Conservation (phyloP, 106 monocot genomes). For the Chionographis japonica region DNA sequence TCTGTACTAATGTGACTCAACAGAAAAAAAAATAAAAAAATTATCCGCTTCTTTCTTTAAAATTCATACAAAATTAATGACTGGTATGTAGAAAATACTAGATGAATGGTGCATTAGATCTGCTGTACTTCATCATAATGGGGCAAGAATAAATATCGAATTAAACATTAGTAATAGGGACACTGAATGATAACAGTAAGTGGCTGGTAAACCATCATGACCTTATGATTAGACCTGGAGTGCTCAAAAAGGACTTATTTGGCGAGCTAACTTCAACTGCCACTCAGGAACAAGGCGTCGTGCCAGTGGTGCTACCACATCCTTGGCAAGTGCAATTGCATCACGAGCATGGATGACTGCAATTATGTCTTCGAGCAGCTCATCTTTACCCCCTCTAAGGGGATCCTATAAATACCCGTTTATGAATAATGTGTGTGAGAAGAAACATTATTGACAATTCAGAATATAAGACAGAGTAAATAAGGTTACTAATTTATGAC, state of each 20-base stretch:
- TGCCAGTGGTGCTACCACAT: conserved; percentile 10
- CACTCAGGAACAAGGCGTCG: conserved; percentile 37
- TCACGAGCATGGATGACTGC: conserved; percentile 29
- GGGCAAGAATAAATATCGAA: no score
- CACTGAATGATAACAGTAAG: no score
- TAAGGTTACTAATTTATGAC: neutral
- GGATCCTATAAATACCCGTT: conserved; percentile 26
- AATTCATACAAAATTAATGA: no score
- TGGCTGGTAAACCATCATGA: neutral
- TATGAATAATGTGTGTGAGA: neutral
- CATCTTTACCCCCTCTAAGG: conserved; percentile 55
- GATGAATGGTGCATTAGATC: no score
- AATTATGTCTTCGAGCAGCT: conserved; percentile 39
- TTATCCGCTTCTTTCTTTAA: no score
- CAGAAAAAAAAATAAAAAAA: no score
- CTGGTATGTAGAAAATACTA: no score
- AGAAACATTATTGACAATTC: neutral
- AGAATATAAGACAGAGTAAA: neutral
- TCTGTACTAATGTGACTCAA: no score
- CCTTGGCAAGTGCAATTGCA: conserved; percentile 4
- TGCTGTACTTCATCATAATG: no score
- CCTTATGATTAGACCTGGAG: conserved; percentile 1
- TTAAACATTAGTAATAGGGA: no score
- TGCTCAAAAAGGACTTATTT: conserved; percentile 42
- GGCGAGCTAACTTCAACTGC: conserved; percentile 40